These are phyloP conservation scores for Trichoderma hamatum DNA, from an alignment of 2,329 filamentous ascomycete species.

Conservation along the genomic window DNA sequence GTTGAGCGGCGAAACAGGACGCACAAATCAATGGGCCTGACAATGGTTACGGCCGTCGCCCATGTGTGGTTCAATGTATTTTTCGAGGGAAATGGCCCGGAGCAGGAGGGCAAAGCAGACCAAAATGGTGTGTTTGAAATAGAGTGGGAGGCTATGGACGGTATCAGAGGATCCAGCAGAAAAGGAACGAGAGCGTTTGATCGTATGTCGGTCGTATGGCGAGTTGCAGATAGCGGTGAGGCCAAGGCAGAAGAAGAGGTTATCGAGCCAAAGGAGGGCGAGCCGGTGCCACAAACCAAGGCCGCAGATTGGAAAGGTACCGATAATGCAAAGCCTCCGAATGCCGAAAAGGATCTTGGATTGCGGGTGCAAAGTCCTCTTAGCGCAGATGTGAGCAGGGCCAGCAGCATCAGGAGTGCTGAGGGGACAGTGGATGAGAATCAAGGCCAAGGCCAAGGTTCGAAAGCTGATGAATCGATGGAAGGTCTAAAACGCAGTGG, in stretches of 20 bases:
- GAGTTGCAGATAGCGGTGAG: slow-evolving; percentile 43
- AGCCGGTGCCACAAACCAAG: slow-evolving; percentile 69
- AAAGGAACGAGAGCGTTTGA: slow-evolving; percentile 86
- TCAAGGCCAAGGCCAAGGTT: slow-evolving; percentile 27
- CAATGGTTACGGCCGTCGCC: slow-evolving; percentile 89
- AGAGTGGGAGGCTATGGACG: slow-evolving; percentile 76
- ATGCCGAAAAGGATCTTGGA: slow-evolving; percentile 66
- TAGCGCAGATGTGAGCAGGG: slow-evolving; percentile 69
- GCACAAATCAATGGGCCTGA: slow-evolving; percentile 74
- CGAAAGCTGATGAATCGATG: slow-evolving; percentile 31
- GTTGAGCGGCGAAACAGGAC: slow-evolving; percentile 84
- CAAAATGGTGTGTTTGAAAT: slow-evolving; percentile 66
- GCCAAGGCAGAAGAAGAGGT: slow-evolving; percentile 42
- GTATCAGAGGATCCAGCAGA: slow-evolving; percentile 83
- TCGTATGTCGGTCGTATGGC: slow-evolving; percentile 83
- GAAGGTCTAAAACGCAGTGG: slow-evolving; percentile 44
- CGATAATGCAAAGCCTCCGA: slow-evolving; percentile 47
- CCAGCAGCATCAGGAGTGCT: slow-evolving; percentile 65
- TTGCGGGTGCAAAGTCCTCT: slow-evolving; percentile 65
- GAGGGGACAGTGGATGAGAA: slow-evolving; percentile 25
- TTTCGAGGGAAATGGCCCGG: slow-evolving; percentile 81
- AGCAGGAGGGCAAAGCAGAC: slow-evolving; percentile 65
- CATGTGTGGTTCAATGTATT: slow-evolving; percentile 97
- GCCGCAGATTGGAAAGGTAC: slow-evolving; percentile 76
- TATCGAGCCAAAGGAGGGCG: slow-evolving; percentile 65